Evolutionary conservation across 179 eudicot species (phyloP).

Genomic region (Actinidia arguta): DNA sequence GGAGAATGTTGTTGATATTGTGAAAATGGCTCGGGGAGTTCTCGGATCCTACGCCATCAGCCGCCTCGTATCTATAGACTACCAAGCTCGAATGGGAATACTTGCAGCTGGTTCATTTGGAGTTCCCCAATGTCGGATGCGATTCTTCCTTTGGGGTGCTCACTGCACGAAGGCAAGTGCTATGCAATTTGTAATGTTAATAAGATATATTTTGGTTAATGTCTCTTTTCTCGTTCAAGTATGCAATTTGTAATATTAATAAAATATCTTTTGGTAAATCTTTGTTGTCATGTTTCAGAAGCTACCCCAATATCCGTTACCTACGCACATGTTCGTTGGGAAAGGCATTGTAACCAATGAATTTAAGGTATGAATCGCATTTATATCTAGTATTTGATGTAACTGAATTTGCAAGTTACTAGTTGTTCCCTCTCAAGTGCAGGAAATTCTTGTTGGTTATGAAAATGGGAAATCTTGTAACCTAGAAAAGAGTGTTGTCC

Average conservation of each 20-base stretch:
- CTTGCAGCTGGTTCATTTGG: conserved; percentile 89
- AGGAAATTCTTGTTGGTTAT: conserved; percentile 51
- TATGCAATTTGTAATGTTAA: neutral
- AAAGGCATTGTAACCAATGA: conserved; percentile 57
- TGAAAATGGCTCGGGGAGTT: conserved; percentile 56
- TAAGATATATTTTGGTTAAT: neutral
- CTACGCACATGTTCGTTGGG: conserved; percentile 63
- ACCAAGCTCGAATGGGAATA: conserved; percentile 78
- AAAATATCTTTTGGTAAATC: no score
- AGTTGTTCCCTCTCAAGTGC: conserved; percentile 5
- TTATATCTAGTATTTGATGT: neutral
- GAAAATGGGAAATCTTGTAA: conserved; percentile 32
- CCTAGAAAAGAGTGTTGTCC: conserved; percentile 46
- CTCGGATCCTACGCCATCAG: conserved; percentile 66
- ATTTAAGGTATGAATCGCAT: conserved; percentile 51
- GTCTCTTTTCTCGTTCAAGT: neutral
- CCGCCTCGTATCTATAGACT: conserved; percentile 65
- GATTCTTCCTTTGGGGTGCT: conserved; percentile 84
- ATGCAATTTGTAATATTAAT: no score
- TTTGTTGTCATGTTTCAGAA: conserved; percentile 48
- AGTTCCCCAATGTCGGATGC: conserved; percentile 74
- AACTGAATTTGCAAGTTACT: neutral
- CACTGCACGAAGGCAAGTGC: conserved; percentile 45
- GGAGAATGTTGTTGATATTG: conserved; percentile 81
- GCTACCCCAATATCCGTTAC: conserved; percentile 72